A percentile compares a stretch with the other conserved stretches of the same genome.
Evolutionary conservation across 768 basidiomycete genomes (phyloP).

Genomic region (Leucocoprinus leucothites): DNA sequence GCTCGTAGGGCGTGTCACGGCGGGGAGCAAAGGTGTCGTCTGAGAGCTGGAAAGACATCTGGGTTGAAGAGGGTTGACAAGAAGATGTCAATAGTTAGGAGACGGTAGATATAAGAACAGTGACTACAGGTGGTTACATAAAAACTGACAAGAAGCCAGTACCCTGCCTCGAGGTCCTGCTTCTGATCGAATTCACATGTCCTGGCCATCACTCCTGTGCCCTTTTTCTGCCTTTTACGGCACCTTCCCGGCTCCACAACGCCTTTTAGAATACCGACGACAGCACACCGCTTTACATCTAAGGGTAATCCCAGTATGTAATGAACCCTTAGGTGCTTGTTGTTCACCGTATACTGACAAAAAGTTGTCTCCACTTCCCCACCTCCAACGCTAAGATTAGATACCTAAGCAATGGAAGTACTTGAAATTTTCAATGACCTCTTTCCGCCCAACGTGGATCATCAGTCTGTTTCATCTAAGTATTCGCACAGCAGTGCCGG

Average conservation of each 20-base stretch:
- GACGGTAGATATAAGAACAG: slow-evolving; percentile 14
- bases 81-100: neutral
- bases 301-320: neutral
- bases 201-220: slow-evolving; percentile 17
- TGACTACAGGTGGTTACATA: slow-evolving; percentile 19
- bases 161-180: slow-evolving; percentile 19
- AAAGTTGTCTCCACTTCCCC: neutral
- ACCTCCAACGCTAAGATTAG: neutral
- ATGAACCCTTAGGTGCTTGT: neutral
- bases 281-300: neutral
- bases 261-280: neutral
- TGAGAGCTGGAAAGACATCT: slow-evolving; percentile 4
- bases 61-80: slow-evolving; percentile 3
- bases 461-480: neutral
- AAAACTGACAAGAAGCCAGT: slow-evolving; percentile 18
- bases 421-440: neutral
- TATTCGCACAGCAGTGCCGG: neutral
- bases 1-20: slow-evolving; percentile 6
- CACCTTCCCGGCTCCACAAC: neutral
- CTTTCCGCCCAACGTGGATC: slow-evolving; percentile 3
- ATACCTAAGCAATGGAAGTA: too few relatives aligned
- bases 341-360: neutral
- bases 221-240: neutral
- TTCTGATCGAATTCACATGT: slow-evolving; percentile 35
- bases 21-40: neutral